phyloP scores from a whole-genome alignment of 2,329 filamentous ascomycete species.

The Geoglossum cookeanum region DNA sequence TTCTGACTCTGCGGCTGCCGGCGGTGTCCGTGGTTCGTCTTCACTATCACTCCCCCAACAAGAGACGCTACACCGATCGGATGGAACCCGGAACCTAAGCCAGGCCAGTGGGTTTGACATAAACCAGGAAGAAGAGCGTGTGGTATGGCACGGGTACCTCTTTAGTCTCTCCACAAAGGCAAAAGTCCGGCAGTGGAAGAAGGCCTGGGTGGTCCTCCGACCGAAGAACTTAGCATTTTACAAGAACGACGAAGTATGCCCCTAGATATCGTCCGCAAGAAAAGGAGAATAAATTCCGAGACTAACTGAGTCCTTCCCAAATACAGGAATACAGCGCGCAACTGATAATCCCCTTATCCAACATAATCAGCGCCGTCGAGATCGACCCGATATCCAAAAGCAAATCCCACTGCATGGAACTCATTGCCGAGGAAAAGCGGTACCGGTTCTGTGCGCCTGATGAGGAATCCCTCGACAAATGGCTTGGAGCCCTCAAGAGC shows the following conservation, averaged over 20 bases:
- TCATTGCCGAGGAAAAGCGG: constrained; percentile 83
- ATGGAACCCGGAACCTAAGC: constrained; percentile 7
- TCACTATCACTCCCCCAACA: constrained; percentile 23
- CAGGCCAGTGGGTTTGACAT: constrained; percentile 29
- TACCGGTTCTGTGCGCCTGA: constrained; percentile 58
- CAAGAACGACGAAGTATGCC: constrained; percentile 51
- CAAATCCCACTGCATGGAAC: constrained; percentile 73
- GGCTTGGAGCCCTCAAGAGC: constrained; percentile 83
- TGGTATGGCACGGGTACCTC: constrained; percentile 88
- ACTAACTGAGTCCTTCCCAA: background rate
- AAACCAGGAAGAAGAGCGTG: constrained; percentile 57
- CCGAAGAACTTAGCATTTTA: constrained; percentile 74
- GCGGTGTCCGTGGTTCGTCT: constrained; percentile 24
- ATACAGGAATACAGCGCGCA: constrained; percentile 64
- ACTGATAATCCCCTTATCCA: constrained; percentile 59
- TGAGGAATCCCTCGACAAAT: constrained; percentile 67
- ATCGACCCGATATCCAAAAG: constrained; percentile 72
- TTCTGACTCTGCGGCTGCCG: constrained; percentile 46
- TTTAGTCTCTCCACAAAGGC: constrained; percentile 66
- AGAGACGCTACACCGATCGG: background rate
- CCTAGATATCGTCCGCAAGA: background rate
- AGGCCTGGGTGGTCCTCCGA: constrained; percentile 79
- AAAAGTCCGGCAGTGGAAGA: constrained; percentile 84
- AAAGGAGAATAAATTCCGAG: background rate
- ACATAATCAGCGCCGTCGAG: constrained; percentile 78